Conservation (phyloP, 169 alveolate genomes). For the Neospora caninum region DNA sequence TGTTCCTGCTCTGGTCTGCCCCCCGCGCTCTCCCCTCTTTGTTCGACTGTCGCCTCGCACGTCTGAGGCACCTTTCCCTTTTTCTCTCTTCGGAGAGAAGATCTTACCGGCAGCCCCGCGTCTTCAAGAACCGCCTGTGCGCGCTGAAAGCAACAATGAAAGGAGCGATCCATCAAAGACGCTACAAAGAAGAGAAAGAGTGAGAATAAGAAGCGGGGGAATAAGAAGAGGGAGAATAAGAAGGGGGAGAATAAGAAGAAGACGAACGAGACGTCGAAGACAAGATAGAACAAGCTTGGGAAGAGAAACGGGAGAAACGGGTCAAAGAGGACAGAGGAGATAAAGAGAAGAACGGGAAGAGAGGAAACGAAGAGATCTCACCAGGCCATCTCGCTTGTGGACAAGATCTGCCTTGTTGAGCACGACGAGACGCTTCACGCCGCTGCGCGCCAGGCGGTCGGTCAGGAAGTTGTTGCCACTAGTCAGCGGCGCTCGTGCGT, state of each 20-base stretch:
- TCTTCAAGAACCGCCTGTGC: constrained; percentile 25
- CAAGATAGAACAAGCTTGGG: no score
- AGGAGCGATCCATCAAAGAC: neutral
- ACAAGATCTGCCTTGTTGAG: constrained; percentile 76
- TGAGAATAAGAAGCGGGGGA: neutral
- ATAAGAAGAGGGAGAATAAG: neutral
- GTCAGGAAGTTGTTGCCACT: constrained; percentile 69
- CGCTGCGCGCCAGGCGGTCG: constrained; percentile 33
- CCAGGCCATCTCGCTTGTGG: constrained; percentile 35
- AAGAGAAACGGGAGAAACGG: no score
- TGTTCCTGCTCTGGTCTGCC: neutral
- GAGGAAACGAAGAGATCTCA: neutral
- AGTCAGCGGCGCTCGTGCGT: constrained; percentile 77
- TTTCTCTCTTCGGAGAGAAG: neutral
- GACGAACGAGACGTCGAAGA: neutral
- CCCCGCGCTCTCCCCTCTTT: neutral
- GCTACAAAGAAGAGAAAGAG: neutral
- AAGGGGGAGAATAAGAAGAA: neutral
- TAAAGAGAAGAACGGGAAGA: neutral
- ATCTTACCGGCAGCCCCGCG: constrained; percentile 11
- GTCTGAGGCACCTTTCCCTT: neutral
- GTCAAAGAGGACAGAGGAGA: neutral
- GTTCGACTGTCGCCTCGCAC: neutral
- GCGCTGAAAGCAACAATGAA: neutral
- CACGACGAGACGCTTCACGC: constrained; percentile 70